A percentile compares a stretch with the other conserved stretches of the same genome.
Evolutionary conservation across 2,329 filamentous ascomycete species (phyloP).

Genomic region (Penicillium carneum): DNA sequence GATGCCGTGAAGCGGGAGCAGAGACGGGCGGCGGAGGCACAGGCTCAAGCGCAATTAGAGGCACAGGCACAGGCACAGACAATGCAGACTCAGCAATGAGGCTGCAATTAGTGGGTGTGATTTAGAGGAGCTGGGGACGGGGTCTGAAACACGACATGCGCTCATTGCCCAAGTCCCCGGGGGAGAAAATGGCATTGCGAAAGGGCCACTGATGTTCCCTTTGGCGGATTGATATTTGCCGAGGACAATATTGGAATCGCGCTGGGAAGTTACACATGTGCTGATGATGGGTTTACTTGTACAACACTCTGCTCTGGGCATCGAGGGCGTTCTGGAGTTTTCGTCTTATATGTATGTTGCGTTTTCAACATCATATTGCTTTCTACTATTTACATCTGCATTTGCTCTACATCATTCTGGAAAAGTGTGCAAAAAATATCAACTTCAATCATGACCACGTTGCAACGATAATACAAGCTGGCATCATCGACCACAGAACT

Average conservation of each 20-base stretch:
- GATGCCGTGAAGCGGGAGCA: constrained; percentile 57
- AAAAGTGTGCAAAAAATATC: constrained; percentile 16
- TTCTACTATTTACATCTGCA: constrained; percentile 18
- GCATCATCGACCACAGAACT: constrained; percentile 25
- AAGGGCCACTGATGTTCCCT: neutral
- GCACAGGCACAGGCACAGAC: constrained; percentile 24
- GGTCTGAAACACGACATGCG: neutral
- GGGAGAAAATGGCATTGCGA: neutral
- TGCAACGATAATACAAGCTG: constrained; percentile 18
- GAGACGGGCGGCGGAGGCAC: constrained; percentile 48
- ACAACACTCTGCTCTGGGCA: constrained; percentile 47
- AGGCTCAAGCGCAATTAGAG: constrained; percentile 28
- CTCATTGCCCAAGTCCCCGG: neutral
- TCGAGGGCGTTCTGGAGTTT: constrained; percentile 38
- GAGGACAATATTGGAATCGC: constrained; percentile 6
- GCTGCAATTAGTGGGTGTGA: neutral
- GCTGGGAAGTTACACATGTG: constrained; percentile 31
- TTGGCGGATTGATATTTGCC: neutral
- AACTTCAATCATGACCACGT: constrained; percentile 19
- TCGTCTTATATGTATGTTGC: constrained; percentile 13
- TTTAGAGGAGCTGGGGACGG: neutral
- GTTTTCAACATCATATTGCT: constrained; percentile 9
- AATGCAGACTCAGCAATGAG: constrained; percentile 32
- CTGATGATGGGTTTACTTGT: constrained; percentile 32
- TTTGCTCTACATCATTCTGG: constrained; percentile 21